A percentile compares a stretch with the other conserved stretches of the same genome.
phyloP scores from a whole-genome alignment of 768 basidiomycete species.

The Hericium rajendrae region DNA sequence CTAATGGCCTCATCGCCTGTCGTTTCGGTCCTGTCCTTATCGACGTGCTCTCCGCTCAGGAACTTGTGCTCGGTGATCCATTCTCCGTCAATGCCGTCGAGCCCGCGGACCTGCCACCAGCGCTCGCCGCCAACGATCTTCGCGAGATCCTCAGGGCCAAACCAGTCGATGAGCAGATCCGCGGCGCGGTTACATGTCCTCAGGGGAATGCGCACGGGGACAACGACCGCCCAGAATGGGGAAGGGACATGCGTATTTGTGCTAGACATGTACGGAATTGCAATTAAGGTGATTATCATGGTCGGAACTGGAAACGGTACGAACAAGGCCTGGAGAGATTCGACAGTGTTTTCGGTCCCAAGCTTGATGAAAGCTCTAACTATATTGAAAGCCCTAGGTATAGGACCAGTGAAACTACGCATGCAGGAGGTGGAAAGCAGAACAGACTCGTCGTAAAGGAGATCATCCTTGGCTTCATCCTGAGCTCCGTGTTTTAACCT shows the following conservation, averaged over 20 bases:
- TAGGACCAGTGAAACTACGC: neutral
- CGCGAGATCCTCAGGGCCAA: constrained; percentile 61
- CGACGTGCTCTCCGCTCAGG: constrained; percentile 26
- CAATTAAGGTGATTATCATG: neutral
- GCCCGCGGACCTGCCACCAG: constrained; percentile 79
- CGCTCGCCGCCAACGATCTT: constrained; percentile 63
- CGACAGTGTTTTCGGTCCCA: constrained; percentile 55
- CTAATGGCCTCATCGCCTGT: constrained; percentile 25
- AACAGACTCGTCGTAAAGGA: constrained; percentile 61
- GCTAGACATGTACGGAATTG: constrained; percentile 19
- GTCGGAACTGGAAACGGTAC: constrained; percentile 9
- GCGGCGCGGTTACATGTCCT: constrained; percentile 50
- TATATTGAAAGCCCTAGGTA: constrained; percentile 51
- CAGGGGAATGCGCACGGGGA: constrained; percentile 48
- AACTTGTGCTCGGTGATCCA: constrained; percentile 49
- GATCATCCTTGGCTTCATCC: constrained; percentile 41
- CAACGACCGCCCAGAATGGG: constrained; percentile 55
- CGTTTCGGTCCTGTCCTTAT: constrained; percentile 24
- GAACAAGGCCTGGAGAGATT: constrained; percentile 61
- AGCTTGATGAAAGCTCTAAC: constrained; percentile 65
- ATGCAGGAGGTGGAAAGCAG: neutral
- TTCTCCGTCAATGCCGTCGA: constrained; percentile 58
- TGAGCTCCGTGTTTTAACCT: constrained; percentile 17
- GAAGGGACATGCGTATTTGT: constrained; percentile 65
- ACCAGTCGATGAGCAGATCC: constrained; percentile 58